Conservation (phyloP, 192 early-diverging fungal genomes). For the Martensiomyces pterosporus region DNA sequence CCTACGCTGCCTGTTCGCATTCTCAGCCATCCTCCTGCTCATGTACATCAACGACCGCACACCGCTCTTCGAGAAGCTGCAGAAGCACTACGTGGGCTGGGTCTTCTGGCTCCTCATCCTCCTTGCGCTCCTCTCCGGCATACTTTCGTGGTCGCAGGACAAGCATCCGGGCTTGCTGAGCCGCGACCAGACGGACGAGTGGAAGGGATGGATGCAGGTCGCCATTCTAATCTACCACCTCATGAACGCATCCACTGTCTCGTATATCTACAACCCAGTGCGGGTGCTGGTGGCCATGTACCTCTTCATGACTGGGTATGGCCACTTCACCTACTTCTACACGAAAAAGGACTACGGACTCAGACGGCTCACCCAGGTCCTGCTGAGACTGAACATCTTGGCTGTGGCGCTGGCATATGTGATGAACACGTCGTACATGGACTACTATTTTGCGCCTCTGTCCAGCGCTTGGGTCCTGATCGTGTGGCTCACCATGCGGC, state of each 20-base stretch:
- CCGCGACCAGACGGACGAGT: slow-evolving; percentile 78
- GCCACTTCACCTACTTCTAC: slow-evolving; percentile 70
- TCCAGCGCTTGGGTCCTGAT: slow-evolving; percentile 66
- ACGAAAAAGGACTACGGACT: slow-evolving; percentile 66
- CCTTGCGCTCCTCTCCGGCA: slow-evolving; percentile 43
- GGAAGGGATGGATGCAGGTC: slow-evolving; percentile 88
- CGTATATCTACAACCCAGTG: slow-evolving; percentile 67
- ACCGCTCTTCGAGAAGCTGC: slow-evolving; percentile 60
- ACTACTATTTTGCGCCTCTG: slow-evolving; percentile 77
- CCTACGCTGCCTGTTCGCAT: slow-evolving; percentile 49
- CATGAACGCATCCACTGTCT: slow-evolving; percentile 58
- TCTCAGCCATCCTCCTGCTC: slow-evolving; percentile 53
- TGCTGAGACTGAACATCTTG: slow-evolving; percentile 67
- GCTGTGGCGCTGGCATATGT: slow-evolving; percentile 59
- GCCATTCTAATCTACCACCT: slow-evolving; percentile 68
- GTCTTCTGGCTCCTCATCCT: slow-evolving; percentile 51
- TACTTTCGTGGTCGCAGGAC: slow-evolving; percentile 36
- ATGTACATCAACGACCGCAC: slow-evolving; percentile 70
- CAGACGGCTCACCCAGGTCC: slow-evolving; percentile 56
- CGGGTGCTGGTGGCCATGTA: slow-evolving; percentile 73
- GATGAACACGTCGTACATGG: slow-evolving; percentile 67
- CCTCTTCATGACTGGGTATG: slow-evolving; percentile 80
- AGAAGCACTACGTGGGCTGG: slow-evolving; percentile 53
- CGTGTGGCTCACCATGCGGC: slow-evolving; percentile 65
- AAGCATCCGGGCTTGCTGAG: slow-evolving; percentile 55